Conservation (phyloP, 345 rosid species). For the Aegle marmelos region DNA sequence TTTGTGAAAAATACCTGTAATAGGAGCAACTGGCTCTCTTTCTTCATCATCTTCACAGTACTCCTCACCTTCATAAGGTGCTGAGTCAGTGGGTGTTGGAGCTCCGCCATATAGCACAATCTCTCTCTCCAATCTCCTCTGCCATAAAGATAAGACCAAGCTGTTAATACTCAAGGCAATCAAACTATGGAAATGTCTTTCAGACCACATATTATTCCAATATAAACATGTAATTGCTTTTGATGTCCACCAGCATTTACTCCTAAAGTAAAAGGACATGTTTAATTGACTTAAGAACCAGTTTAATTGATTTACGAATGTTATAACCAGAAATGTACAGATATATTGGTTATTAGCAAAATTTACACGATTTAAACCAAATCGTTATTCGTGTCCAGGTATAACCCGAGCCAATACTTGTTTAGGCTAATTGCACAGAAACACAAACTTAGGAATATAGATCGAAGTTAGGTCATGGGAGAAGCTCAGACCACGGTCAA, state of each 20-base stretch:
- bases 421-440: neutral
- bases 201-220: neutral
- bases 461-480: neutral
- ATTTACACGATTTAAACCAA: neutral
- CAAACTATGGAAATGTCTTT: neutral
- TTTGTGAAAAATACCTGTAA: constrained; percentile 39
- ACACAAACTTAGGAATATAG: neutral
- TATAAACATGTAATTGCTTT: neutral
- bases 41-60: constrained; percentile 38
- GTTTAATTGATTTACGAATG: neutral
- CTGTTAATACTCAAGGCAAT: neutral
- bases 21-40: constrained; percentile 34
- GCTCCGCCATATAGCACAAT: constrained; percentile 41
- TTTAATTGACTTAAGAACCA: too few relatives aligned
- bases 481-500: neutral
- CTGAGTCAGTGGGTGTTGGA: constrained; percentile 30
- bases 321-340: neutral
- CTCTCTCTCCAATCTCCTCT: constrained; percentile 81
- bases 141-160: constrained; percentile 11
- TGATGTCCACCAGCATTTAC: neutral
- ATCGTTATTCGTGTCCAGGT: neutral
- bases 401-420: neutral
- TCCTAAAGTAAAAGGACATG: neutral
- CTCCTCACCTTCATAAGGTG: constrained; percentile 34
- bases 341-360: neutral